Conservation (phyloP, 345 rosid species). For the Pugionium dolabratum region DNA sequence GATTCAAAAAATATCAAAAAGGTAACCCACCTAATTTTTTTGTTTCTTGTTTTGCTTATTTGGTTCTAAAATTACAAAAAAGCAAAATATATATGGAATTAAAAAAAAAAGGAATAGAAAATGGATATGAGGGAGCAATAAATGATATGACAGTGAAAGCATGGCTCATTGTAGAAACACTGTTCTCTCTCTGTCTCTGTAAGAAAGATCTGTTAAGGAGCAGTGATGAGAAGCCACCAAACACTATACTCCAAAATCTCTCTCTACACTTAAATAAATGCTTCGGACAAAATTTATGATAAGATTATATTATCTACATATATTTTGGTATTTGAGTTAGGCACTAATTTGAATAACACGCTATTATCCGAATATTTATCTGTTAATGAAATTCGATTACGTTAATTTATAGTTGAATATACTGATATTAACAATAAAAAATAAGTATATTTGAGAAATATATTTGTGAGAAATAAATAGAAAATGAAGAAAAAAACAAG, state of each 20-base stretch:
- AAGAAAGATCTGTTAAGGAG: slow-evolving; percentile 43
- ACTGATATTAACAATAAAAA: no score
- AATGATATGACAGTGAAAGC: slow-evolving; percentile 45
- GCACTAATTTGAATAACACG: background rate
- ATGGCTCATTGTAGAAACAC: slow-evolving; percentile 45
- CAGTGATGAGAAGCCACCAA: slow-evolving; percentile 47
- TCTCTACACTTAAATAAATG: slow-evolving; percentile 40
- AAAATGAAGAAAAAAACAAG: background rate
- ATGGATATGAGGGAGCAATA: slow-evolving; percentile 32
- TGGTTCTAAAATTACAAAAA: slow-evolving; percentile 5
- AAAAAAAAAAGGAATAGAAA: background rate
- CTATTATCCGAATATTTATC: background rate
- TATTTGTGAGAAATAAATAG: background rate
- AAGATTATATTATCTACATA: background rate
- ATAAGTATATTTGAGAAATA: background rate
- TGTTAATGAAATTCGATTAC: no score
- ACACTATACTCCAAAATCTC: slow-evolving; percentile 42
- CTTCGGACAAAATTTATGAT: slow-evolving; percentile 1
- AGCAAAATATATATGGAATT: background rate
- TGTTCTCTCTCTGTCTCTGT: slow-evolving; percentile 43
- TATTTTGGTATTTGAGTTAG: background rate
- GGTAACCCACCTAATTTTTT: slow-evolving; percentile 24
- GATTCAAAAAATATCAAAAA: slow-evolving; percentile 30
- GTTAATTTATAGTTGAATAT: no score
- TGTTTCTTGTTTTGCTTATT: slow-evolving; percentile 1